Conservation (phyloP, 2,329 filamentous ascomycete genomes). For the Exophiala phaeomuriformis region DNA sequence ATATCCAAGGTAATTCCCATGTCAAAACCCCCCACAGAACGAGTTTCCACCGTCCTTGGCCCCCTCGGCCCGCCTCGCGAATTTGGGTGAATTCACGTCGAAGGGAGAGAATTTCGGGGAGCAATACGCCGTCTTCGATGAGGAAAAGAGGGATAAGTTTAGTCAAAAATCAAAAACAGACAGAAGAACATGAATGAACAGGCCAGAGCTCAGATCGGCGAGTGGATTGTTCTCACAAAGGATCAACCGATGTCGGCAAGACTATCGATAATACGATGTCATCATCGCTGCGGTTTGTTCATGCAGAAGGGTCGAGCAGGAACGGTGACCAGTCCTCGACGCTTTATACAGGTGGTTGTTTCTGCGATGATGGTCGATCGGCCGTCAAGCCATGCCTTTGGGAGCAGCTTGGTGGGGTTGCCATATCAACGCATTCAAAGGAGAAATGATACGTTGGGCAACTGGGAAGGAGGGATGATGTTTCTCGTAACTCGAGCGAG, state of each 20-base stretch:
- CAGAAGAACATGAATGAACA: slow-evolving; percentile 6
- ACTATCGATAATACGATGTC: slow-evolving; percentile 8
- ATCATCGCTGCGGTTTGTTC: slow-evolving; percentile 25
- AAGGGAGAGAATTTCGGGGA: too few species aligned
- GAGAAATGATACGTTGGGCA: background rate
- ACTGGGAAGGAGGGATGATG: slow-evolving; percentile 2
- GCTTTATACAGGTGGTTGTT: background rate
- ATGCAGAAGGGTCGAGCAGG: slow-evolving; percentile 12
- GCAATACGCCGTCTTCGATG: too few species aligned
- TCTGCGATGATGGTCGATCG: background rate
- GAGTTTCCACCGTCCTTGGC: too few species aligned
- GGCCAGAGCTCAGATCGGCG: slow-evolving; percentile 27
- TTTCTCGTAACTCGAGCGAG: slow-evolving; percentile 8
- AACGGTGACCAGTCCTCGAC: background rate
- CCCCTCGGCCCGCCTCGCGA: too few species aligned
- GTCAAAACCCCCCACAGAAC: too few species aligned
- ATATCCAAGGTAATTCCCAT: too few species aligned
- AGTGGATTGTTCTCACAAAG: slow-evolving; percentile 14
- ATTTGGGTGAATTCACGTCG: too few species aligned
- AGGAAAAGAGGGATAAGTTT: background rate
- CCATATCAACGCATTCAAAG: too few species aligned
- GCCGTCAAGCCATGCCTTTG: background rate
- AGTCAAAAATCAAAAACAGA: background rate
- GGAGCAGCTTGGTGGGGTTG: too few species aligned
- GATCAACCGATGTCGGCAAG: slow-evolving; percentile 26